These are phyloP conservation scores for Carex littledalei DNA, from an alignment of 176 grass and related monocot genomes.

Conservation along the genomic window DNA sequence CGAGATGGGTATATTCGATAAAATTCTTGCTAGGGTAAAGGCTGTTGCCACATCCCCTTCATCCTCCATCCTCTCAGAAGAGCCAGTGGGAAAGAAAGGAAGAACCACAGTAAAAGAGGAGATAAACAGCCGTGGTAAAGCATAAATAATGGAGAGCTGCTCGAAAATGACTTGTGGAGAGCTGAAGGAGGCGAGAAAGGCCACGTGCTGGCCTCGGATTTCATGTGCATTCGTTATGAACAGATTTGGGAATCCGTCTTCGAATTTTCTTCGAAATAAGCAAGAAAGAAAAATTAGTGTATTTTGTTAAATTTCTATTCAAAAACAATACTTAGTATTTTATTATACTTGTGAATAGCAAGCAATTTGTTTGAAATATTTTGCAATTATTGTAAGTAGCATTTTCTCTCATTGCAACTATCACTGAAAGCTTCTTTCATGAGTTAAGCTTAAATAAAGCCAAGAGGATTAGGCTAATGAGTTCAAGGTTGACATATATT, in stretches of 20 bases:
- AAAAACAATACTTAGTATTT: neutral
- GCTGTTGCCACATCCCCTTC: conserved; percentile 91
- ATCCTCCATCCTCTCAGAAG: conserved; percentile 90
- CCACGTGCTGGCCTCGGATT: conserved; percentile 79
- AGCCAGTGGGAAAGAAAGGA: conserved; percentile 94
- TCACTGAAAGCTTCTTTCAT: neutral
- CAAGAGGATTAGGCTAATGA: neutral
- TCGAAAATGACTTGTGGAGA: conserved; percentile 93
- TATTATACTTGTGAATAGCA: neutral
- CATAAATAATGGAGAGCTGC: conserved; percentile 88
- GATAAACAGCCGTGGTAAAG: conserved; percentile 75
- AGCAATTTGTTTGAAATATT: neutral
- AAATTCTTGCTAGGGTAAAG: conserved; percentile 82
- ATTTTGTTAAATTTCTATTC: neutral
- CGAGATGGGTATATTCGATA: conserved; percentile 89
- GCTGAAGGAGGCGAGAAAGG: conserved; percentile 90
- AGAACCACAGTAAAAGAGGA: conserved; percentile 82
- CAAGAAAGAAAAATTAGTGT: neutral
- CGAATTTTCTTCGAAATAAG: conserved; percentile 61
- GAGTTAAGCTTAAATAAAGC: neutral
- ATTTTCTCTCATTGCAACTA: neutral
- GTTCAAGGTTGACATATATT: too few relatives aligned
- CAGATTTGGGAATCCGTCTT: conserved; percentile 85
- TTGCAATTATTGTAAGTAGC: neutral
- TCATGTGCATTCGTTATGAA: conserved; percentile 78